Conservation (phyloP, 257 asterid species). For the Avicennia marina region DNA sequence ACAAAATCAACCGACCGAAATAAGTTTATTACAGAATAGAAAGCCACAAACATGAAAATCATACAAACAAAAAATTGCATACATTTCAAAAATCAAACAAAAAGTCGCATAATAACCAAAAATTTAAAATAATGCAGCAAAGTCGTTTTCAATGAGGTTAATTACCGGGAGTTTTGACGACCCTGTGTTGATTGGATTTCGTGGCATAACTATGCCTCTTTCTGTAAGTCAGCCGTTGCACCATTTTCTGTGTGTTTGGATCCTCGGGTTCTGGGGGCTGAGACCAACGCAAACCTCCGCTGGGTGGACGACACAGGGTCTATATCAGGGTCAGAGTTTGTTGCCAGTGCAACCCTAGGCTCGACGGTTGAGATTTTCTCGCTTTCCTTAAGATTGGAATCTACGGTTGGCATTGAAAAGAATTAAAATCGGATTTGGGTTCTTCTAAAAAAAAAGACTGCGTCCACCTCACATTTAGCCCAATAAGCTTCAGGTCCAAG, state of each 20-base stretch:
- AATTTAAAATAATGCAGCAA: background rate
- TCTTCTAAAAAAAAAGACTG: background rate
- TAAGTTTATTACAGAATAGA: background rate
- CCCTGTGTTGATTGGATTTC: conserved; percentile 70
- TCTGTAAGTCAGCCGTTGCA: conserved; percentile 67
- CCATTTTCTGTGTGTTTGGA: conserved; percentile 39
- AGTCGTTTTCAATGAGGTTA: background rate
- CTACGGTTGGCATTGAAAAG: conserved; percentile 1
- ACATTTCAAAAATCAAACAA: background rate
- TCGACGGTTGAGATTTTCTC: conserved; percentile 25
- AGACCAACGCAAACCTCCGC: conserved; percentile 33
- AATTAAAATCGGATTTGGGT: background rate
- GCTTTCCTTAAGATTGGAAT: background rate
- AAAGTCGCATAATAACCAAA: background rate
- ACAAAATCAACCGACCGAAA: background rate
- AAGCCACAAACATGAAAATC: background rate
- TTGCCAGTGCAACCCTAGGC: too few relatives aligned
- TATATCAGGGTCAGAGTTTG: too few relatives aligned
- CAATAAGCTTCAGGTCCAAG: too few relatives aligned
- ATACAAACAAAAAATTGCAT: background rate
- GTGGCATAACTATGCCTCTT: conserved; percentile 84
- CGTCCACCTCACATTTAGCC: background rate
- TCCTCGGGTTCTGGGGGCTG: conserved; percentile 15
- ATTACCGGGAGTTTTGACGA: conserved; percentile 82
- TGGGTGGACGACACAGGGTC: too few relatives aligned